Conservation (phyloP, 2,329 filamentous ascomycete genomes). For the Xylariales sp. region DNA sequence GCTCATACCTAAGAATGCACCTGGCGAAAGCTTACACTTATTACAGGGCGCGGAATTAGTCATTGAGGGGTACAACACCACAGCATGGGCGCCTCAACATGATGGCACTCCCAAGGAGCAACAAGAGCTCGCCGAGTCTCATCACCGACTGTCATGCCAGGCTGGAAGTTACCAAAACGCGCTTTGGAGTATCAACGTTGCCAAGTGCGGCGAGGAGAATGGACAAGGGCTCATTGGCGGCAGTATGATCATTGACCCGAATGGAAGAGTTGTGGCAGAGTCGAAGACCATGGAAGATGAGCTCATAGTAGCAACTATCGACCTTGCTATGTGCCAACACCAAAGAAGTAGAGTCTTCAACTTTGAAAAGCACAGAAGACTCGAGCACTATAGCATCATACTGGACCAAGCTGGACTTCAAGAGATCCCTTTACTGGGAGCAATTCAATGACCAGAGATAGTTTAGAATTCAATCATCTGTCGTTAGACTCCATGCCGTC, state of each 20-base stretch:
- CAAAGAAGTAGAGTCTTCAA: conserved; percentile 45
- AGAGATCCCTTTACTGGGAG: too few species aligned
- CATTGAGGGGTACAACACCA: conserved; percentile 44
- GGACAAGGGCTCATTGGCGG: conserved; percentile 43
- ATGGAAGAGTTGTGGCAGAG: conserved; percentile 46
- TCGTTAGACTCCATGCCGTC: too few species aligned
- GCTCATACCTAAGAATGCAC: conserved; percentile 19
- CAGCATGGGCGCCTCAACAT: conserved; percentile 41
- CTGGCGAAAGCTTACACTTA: not conserved
- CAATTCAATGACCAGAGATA: too few species aligned
- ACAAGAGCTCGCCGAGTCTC: conserved; percentile 43
- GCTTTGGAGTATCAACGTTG: conserved; percentile 44
- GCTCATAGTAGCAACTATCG: conserved; percentile 45
- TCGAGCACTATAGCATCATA: conserved; percentile 37
- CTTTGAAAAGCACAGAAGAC: conserved; percentile 37
- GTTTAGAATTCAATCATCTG: too few species aligned
- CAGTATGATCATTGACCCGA: conserved; percentile 41
- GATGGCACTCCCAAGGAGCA: conserved; percentile 33
- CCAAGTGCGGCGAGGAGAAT: conserved; percentile 46
- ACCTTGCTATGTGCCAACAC: conserved; percentile 40
- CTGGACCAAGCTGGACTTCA: conserved; percentile 33
- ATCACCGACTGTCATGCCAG: conserved; percentile 47
- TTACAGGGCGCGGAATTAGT: conserved; percentile 29
- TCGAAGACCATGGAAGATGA: conserved; percentile 43
- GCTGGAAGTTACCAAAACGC: conserved; percentile 49